Evolutionary conservation across 805 yeast genomes (phyloP), one percentile per base, ranked within the genome.

Genomic region (Monosporozyma aerobia): DNA sequence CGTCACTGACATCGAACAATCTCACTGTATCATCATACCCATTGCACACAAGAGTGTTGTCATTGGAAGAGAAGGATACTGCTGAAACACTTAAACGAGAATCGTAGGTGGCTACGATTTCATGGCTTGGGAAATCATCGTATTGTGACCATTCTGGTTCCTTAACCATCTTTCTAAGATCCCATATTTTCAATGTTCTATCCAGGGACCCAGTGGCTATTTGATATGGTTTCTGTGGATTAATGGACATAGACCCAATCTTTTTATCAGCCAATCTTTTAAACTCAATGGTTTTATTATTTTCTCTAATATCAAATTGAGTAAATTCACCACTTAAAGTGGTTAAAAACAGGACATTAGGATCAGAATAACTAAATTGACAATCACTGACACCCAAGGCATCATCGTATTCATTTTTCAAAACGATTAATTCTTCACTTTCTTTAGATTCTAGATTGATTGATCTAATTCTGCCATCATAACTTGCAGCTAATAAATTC

Each of bases 141-240:
- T 68, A 73, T 44, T 79, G 83, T 0, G 85, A 80, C 87, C 88
- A 83, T 2, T 70, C 72, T 5, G 79, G 71, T 7, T 66, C 56
- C 5, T 65, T 61, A 1, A 71, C 69, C 6, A 73, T 60, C 47
- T 76, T 77, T 54, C 99, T 75, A 23, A 90, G 68, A 67, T 92
- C 99, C 97, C 97, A 92, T 0, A 92, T 66, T 56, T 86, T 80
- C 68, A 94, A 64, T 0, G 94, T 79, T 59, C 98, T 72, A 66
- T 92, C 99, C 47, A 94, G 74, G 0, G 97, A 90, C 0, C 90
- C 96, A 0, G 97, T 85, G 0, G 92, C 95, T 1, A 90, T 75
- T 56, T 86, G 86, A 58, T 82, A 67, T 1, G 77, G 69, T 35
- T 76, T 73, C 16, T 71, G 66, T 1, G 98, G 98, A 60, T 89